Conservation (phyloP, 306 rosid species). For the Crotalaria pallida region DNA sequence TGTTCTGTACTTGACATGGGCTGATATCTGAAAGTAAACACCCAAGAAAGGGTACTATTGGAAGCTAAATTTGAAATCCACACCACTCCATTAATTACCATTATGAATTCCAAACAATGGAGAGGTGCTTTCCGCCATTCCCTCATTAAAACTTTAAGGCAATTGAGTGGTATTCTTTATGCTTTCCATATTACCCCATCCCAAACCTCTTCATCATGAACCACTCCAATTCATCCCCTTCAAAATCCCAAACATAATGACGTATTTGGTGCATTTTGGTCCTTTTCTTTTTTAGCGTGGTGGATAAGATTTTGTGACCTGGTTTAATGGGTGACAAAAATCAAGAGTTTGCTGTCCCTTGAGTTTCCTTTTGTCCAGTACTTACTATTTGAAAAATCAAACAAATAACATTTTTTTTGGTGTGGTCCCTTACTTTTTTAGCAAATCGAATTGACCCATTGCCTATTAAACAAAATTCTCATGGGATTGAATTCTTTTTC, state of each 20-base stretch:
- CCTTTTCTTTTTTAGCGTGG: neutral
- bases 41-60: slow-evolving; percentile 8
- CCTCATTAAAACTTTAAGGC: neutral
- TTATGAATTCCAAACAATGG: neutral
- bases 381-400: neutral
- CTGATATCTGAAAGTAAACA: slow-evolving; percentile 16
- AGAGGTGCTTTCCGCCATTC: neutral
- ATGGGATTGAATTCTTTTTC: neutral
- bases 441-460: neutral
- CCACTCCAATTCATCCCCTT: neutral
- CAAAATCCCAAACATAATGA: neutral
- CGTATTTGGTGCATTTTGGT: neutral
- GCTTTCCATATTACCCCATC: neutral
- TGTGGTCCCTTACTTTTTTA: neutral
- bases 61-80: neutral
- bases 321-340: neutral
- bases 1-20: slow-evolving; percentile 35
- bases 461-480: neutral
- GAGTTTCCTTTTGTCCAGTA: neutral
- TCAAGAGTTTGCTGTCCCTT: neutral
- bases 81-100: neutral
- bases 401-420: neutral
- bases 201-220: neutral
- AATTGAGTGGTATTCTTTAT: neutral
- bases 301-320: neutral